phyloP scores from a whole-genome alignment of 306 rosid genomes.

The Astragalus glycyphyllos region DNA sequence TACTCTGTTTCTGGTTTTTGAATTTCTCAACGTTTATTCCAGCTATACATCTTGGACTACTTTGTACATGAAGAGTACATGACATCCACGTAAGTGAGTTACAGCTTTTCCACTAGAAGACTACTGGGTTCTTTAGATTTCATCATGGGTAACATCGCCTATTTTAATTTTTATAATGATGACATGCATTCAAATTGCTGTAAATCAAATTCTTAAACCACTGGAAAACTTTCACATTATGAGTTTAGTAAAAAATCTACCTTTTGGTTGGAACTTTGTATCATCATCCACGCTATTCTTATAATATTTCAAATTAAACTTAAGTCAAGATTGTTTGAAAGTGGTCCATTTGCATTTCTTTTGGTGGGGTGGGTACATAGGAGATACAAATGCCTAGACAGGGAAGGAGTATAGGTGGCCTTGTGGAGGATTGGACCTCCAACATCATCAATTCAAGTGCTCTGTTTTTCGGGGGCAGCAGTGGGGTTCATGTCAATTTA shows the following conservation, averaged over 20 bases:
- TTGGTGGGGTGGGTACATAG: conserved; percentile 5
- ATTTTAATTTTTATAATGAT: conserved; percentile 18
- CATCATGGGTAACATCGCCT: background rate
- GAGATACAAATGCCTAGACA: background rate
- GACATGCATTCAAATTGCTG: conserved; percentile 11
- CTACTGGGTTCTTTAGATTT: conserved; percentile 23
- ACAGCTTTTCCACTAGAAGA: conserved; percentile 28
- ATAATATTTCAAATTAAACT: background rate
- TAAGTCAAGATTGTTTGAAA: conserved; percentile 6
- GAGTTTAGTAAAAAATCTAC: conserved; percentile 7
- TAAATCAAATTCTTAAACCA: conserved; percentile 13
- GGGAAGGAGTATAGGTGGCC: background rate
- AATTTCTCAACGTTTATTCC: conserved; percentile 44
- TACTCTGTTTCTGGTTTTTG: conserved; percentile 9
- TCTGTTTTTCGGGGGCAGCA: no score
- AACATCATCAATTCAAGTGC: no score
- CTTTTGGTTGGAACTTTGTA: conserved; percentile 12
- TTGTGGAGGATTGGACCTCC: no score
- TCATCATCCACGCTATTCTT: conserved; percentile 1
- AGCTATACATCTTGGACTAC: conserved; percentile 91
- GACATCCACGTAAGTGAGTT: conserved; percentile 93
- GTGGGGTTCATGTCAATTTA: conserved; percentile 23
- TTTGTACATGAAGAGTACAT: conserved; percentile 92
- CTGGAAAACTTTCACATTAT: background rate
- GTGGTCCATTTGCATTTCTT: background rate